Percentiles rank a stretch among this genome's conserved stretches.
Conservation (phyloP, 2,329 filamentous ascomycete genomes). For the Trichoderma simmonsii region DNA sequence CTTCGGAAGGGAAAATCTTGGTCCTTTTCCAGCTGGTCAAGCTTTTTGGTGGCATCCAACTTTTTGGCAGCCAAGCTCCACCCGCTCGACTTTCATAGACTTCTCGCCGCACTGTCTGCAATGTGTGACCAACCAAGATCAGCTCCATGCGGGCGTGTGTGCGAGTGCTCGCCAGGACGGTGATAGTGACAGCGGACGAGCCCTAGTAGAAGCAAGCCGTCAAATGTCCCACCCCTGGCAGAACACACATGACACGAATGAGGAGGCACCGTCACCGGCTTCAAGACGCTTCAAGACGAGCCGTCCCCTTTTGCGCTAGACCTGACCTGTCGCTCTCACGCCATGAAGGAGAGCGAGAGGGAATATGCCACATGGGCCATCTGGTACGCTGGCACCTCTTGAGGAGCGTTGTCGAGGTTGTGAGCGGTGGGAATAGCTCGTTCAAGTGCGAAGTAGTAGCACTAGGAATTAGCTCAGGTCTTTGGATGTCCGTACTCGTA, state of each 20-base stretch:
- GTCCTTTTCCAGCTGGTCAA: not conserved
- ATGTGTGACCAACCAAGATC: conserved; percentile 3
- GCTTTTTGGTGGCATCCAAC: conserved; percentile 10
- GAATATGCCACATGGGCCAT: conserved; percentile 3
- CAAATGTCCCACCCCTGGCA: conserved; percentile 7
- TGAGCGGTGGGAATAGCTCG: not conserved
- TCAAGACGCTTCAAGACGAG: not conserved
- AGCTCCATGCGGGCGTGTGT: conserved; percentile 16
- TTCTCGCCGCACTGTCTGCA: conserved; percentile 7
- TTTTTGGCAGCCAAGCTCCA: conserved; percentile 3
- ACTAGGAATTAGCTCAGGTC: not conserved
- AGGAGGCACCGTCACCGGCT: not conserved
- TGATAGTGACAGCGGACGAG: conserved; percentile 13
- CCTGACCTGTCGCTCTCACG: conserved; percentile 8
- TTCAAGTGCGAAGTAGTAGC: not conserved
- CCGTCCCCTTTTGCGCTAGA: conserved; percentile 3
- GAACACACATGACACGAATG: conserved; percentile 11
- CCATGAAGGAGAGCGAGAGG: conserved; percentile 4
- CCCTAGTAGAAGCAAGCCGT: not conserved
- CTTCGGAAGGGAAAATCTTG: not conserved
- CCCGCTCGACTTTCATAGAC: not conserved
- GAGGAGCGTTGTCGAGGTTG: not conserved
- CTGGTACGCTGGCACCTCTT: not conserved
- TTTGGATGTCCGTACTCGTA: not conserved
- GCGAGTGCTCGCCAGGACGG: conserved; percentile 2